phyloP scores from a whole-genome alignment of 345 rosid species.

The Aurinia saxatilis region DNA sequence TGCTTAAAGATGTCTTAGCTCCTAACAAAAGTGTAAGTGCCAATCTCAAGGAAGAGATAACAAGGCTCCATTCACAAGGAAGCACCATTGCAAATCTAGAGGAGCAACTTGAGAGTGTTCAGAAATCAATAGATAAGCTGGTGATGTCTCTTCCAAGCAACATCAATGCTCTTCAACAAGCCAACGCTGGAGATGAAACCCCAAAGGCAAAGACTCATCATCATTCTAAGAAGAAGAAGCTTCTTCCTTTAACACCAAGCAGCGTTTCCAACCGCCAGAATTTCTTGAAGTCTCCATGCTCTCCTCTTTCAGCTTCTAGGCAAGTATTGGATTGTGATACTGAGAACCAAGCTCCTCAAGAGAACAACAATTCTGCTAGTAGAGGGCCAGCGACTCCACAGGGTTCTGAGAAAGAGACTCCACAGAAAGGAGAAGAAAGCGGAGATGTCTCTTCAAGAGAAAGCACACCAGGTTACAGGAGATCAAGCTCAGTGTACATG shows the following conservation, averaged over 20 bases:
- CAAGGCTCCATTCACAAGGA: slow-evolving; percentile 97
- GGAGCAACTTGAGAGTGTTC: slow-evolving; percentile 94
- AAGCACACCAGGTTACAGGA: slow-evolving; percentile 62
- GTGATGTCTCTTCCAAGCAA: slow-evolving; percentile 93
- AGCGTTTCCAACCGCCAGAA: slow-evolving; percentile 57
- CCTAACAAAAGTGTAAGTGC: slow-evolving; percentile 85
- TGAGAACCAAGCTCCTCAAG: slow-evolving; percentile 77
- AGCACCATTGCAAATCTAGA: slow-evolving; percentile 90
- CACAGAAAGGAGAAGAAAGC: slow-evolving; percentile 69
- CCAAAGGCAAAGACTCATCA: slow-evolving; percentile 53
- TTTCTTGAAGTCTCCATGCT: slow-evolving; percentile 84
- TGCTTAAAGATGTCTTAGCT: slow-evolving; percentile 47
- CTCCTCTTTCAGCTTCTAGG: slow-evolving; percentile 70
- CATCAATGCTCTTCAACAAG: slow-evolving; percentile 18
- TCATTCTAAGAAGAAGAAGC: slow-evolving; percentile 73
- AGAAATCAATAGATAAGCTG: slow-evolving; percentile 90
- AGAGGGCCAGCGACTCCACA: slow-evolving; percentile 31
- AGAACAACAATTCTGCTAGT: slow-evolving; percentile 40
- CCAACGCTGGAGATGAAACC: slow-evolving; percentile 49
- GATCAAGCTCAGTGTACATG: slow-evolving; percentile 92
- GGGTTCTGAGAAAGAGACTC: slow-evolving; percentile 62
- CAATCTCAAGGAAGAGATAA: slow-evolving; percentile 94
- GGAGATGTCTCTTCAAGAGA: slow-evolving; percentile 82
- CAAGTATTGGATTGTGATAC: slow-evolving; percentile 66
- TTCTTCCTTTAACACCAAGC: slow-evolving; percentile 75